A percentile compares a stretch with the other conserved stretches of the same genome.
Conservation (phyloP, 2,329 filamentous ascomycete genomes). For the Stachybotrys chartarum region DNA sequence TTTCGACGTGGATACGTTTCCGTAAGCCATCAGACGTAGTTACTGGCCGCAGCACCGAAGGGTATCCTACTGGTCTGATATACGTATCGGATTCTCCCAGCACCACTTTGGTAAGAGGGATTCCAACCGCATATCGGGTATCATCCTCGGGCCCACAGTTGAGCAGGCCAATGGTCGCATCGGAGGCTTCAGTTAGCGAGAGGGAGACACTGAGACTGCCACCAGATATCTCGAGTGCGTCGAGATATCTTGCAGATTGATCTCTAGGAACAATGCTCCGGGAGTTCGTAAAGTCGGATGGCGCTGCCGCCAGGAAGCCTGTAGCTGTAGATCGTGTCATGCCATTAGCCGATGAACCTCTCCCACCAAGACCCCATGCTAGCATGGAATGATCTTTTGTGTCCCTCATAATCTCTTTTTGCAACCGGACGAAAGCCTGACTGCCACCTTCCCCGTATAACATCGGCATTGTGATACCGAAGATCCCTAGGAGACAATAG, state of each 20-base stretch:
- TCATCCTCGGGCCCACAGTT: conserved; percentile 4
- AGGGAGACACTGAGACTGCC: conserved; percentile 3
- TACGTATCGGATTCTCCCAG: conserved; percentile 1
- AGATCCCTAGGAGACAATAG: conserved; percentile 12
- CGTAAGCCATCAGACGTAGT: background rate
- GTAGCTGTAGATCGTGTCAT: background rate
- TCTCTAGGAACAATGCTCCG: conserved; percentile 2
- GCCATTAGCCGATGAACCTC: too few relatives aligned
- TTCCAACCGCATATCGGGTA: background rate
- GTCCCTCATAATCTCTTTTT: conserved; percentile 9
- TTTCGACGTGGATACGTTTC: conserved; percentile 2
- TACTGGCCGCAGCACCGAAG: background rate
- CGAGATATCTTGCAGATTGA: background rate
- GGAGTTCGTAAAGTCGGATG: conserved; percentile 4
- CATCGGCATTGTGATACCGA: conserved; percentile 9
- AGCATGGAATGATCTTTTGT: conserved; percentile 11
- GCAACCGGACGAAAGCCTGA: conserved; percentile 8
- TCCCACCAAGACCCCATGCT: conserved; percentile 7
- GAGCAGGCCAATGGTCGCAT: conserved; percentile 2
- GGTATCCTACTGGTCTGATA: background rate
- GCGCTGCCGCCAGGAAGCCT: background rate
- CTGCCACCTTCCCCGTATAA: conserved; percentile 10
- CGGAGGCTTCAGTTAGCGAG: background rate
- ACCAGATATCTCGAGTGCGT: conserved; percentile 3
- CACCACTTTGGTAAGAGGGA: conserved; percentile 1